These are phyloP conservation scores for Leptomonas seymouri DNA, from an alignment of 208 protist genomes.

Conservation along the genomic window DNA sequence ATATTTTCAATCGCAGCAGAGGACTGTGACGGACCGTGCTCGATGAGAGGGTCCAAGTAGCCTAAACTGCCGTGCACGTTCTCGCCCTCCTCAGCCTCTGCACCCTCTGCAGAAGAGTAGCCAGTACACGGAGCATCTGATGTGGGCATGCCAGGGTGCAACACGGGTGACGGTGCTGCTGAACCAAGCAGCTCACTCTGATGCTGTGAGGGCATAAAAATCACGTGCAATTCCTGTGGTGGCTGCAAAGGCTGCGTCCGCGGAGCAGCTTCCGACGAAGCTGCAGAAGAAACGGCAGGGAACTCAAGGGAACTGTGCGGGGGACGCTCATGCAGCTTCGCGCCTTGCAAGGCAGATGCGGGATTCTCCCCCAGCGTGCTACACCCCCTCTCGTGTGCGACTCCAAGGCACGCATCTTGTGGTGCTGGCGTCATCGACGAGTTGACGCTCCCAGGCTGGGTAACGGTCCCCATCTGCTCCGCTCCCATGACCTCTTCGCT, in stretches of 20 bases:
- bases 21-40: slow-evolving; percentile 4
- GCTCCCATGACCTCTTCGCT: neutral
- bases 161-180: neutral
- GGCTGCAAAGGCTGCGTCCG: neutral
- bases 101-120: neutral
- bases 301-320: neutral
- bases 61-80: neutral
- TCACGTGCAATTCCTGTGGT: neutral
- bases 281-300: no score
- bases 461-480: neutral
- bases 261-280: neutral
- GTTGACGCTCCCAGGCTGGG: neutral
- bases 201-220: neutral
- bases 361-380: neutral
- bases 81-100: neutral
- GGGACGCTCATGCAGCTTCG: neutral
- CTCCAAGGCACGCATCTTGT: neutral
- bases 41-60: slow-evolving; percentile 28
- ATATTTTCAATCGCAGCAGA: slow-evolving; percentile 3
- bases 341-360: neutral
- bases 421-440: neutral
- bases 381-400: neutral
- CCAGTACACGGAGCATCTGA: neutral
- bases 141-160: neutral
- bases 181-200: neutral